Base-by-base conservation (phyloP, 257 asterid species). In the Nicotiana tabacum region DNA sequence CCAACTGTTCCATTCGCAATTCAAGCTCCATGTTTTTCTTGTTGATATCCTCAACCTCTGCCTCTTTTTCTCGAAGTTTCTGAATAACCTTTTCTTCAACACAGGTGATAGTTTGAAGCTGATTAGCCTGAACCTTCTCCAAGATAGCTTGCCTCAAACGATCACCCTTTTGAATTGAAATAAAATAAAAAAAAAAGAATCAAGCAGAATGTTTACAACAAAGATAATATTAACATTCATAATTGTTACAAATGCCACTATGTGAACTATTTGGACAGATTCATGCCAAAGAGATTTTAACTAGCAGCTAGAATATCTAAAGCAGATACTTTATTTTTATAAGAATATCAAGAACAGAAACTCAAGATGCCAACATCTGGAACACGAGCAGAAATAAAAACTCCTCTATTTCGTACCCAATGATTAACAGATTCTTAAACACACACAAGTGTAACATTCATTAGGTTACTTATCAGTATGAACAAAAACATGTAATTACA, bases 21-120 rank as follows among this genome's bases (percentile, higher is more conserved):
- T 96, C 97, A 13, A 96, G 98, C 79, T 94, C 98, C 74, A 88
- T 60, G 65, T 96, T 96, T 88, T 93, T 96, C 87, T 86, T 90
- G 90, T 92, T 96, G 65, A 92, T 91, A 83, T 85, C 90, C 78
- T 91, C 97, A 83, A 96, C 83, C 89, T 92, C 97, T 0, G 92
- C 83, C 61, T 96, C 98, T 87, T 89, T 96, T 85, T 92, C 98
- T 1, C 91, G 92, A 17, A 96, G 91, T 83, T 91, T 94, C 82
- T 90, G 91, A 33, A 88, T 56, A 58, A 94, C 93, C 90, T 90
- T 95, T 79, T 94, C 98, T 84, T 95, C 98, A 4, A 93, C 85
- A 24, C 90, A 93, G 62, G 98, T 89, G 86, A 96, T 84, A 4
- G 93, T 92, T 65, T 92, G 98, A 80, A 94, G 93, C 84, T 96